phyloP scores from a whole-genome alignment of 129 eudicot genomes.

The Flaveria bidentis region DNA sequence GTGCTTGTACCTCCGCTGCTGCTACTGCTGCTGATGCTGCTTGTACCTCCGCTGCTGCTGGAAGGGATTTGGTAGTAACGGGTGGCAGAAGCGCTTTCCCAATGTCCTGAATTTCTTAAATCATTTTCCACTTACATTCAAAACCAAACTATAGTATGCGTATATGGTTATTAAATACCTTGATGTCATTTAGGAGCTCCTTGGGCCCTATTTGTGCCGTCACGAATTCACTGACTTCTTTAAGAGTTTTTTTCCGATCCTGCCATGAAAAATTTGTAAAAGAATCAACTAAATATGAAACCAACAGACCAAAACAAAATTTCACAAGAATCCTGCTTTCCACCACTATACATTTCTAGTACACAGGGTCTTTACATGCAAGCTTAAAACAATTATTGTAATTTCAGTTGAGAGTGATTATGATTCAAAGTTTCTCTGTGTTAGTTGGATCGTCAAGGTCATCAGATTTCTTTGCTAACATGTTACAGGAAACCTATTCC shows the following conservation, averaged over 20 bases:
- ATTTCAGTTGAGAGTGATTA: not conserved
- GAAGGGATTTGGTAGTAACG: constrained; percentile 51
- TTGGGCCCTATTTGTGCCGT: constrained; percentile 65
- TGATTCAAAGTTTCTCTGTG: not conserved
- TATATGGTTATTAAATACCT: constrained; percentile 44
- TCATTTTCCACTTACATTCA: not conserved
- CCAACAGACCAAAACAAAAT: constrained; percentile 24
- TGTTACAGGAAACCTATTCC: no score
- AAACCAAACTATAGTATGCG: constrained; percentile 2
- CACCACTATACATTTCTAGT: not conserved
- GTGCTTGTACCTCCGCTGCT: constrained; percentile 9
- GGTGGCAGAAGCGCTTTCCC: constrained; percentile 88
- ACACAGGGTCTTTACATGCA: not conserved
- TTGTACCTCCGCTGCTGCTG: constrained; percentile 9
- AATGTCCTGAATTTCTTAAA: constrained; percentile 57
- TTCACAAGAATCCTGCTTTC: not conserved
- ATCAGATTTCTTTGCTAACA: not conserved
- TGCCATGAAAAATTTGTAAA: constrained; percentile 38
- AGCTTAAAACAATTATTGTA: not conserved
- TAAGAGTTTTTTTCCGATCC: constrained; percentile 78
- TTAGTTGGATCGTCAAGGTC: not conserved
- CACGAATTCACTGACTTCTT: constrained; percentile 70
- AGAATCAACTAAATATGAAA: not conserved
- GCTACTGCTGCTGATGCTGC: constrained; percentile 22
- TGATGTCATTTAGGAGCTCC: constrained; percentile 73